Percentiles rank a stretch among this genome's conserved stretches.
Evolutionary conservation across 352 stramenopile species (phyloP).

Genomic region (Globisporangium orthogonon): DNA sequence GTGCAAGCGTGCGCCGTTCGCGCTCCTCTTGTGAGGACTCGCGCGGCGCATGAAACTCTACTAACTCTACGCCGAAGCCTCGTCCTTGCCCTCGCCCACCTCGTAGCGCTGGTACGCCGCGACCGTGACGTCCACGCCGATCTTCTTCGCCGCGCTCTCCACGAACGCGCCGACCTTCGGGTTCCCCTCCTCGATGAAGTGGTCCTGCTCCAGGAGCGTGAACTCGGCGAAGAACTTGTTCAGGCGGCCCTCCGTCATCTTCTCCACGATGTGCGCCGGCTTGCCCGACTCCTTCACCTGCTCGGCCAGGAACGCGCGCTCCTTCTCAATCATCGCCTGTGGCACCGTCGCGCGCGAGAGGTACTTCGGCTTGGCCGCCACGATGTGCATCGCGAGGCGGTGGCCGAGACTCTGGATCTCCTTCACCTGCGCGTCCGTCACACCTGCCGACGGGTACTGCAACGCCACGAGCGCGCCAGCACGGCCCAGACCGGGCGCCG

Average conservation of each 20-base stretch:
- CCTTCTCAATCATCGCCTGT: slow-evolving; percentile 80
- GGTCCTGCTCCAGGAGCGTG: slow-evolving; percentile 90
- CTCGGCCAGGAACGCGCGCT: slow-evolving; percentile 86
- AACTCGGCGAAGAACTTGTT: slow-evolving; percentile 93
- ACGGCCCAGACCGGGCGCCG: slow-evolving; percentile 54
- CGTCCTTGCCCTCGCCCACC: slow-evolving; percentile 48
- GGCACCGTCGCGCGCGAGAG: slow-evolving; percentile 86
- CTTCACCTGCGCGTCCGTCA: slow-evolving; percentile 37
- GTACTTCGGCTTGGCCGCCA: slow-evolving; percentile 90
- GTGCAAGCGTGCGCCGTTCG: background rate
- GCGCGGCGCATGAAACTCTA: background rate
- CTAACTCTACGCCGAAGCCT: slow-evolving; percentile 27
- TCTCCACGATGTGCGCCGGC: slow-evolving; percentile 89
- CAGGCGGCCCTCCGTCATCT: slow-evolving; percentile 92
- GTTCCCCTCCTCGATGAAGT: slow-evolving; percentile 93
- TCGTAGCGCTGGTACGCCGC: slow-evolving; percentile 72
- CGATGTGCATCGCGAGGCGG: slow-evolving; percentile 95
- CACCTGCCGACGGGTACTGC: slow-evolving; percentile 51
- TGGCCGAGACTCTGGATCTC: slow-evolving; percentile 81
- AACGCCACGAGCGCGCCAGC: slow-evolving; percentile 89
- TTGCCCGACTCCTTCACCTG: slow-evolving; percentile 88
- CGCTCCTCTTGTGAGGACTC: too few species aligned
- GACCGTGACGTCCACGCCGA: slow-evolving; percentile 57
- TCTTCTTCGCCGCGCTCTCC: slow-evolving; percentile 47
- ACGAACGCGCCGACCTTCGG: slow-evolving; percentile 83